These are phyloP conservation scores for Fagus sylvatica DNA, from an alignment of 306 rosid genomes.

Conservation along the genomic window DNA sequence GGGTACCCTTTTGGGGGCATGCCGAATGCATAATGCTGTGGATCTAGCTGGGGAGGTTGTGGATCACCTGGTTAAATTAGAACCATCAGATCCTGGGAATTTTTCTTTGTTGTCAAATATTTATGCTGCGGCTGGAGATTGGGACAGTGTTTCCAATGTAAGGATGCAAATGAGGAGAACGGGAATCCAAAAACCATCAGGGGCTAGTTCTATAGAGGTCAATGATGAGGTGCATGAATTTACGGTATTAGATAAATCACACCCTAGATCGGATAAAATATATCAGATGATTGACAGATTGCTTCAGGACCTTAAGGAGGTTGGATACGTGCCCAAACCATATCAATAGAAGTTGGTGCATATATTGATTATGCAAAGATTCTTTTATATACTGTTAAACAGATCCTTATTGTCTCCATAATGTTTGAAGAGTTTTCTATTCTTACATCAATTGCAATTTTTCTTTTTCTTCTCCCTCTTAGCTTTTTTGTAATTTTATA, in stretches of 20 bases:
- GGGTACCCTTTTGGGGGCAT: slow-evolving; percentile 84
- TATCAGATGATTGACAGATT: slow-evolving; percentile 69
- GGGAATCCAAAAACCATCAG: slow-evolving; percentile 69
- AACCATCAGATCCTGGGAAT: slow-evolving; percentile 65
- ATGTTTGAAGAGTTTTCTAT: too few relatives aligned
- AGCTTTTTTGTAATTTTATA: too few relatives aligned
- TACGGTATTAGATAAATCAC: slow-evolving; percentile 68
- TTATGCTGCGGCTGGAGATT: slow-evolving; percentile 78
- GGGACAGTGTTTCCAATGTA: slow-evolving; percentile 59
- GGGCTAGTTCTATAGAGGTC: slow-evolving; percentile 79
- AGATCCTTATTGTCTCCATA: too few relatives aligned
- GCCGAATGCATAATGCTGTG: slow-evolving; percentile 70
- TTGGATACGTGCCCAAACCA: slow-evolving; percentile 38
- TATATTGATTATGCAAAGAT: not conserved
- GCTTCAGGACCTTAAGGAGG: slow-evolving; percentile 52
- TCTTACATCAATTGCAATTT: too few relatives aligned
- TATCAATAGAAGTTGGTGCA: slow-evolving; percentile 14
- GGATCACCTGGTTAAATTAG: slow-evolving; percentile 51
- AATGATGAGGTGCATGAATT: slow-evolving; percentile 72
- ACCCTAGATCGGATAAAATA: slow-evolving; percentile 65
- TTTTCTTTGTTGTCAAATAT: slow-evolving; percentile 77
- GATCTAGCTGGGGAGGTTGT: slow-evolving; percentile 63
- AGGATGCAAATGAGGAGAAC: slow-evolving; percentile 62
- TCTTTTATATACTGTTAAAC: not conserved
- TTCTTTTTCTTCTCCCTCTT: too few relatives aligned